Evolutionary conservation across 2,329 filamentous ascomycete species (phyloP).

Genomic region (Coleophoma crateriformis): DNA sequence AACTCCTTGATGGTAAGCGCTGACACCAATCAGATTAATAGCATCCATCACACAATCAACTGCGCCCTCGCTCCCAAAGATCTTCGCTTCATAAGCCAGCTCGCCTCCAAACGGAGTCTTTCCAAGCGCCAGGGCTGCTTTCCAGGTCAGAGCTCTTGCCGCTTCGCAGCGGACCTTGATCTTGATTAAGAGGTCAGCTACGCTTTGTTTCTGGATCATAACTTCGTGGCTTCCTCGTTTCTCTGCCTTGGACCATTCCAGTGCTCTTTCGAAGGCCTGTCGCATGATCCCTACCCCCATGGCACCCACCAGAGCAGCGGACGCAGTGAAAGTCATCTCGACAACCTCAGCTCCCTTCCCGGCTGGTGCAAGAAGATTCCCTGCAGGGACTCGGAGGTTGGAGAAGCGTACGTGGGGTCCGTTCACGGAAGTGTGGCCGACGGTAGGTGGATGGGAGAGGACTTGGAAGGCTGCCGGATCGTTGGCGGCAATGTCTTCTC

Average conservation of each 20-base stretch:
- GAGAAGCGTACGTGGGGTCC: constrained; percentile 44
- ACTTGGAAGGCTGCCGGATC: constrained; percentile 36
- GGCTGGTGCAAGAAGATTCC: constrained; percentile 39
- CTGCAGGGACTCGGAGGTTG: constrained; percentile 38
- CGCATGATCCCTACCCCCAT: constrained; percentile 50
- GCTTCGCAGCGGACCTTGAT: constrained; percentile 48
- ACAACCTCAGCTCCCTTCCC: constrained; percentile 37
- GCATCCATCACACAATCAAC: constrained; percentile 42
- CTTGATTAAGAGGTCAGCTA: constrained; percentile 44
- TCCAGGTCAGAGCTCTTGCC: constrained; percentile 42
- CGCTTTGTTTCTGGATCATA: constrained; percentile 41
- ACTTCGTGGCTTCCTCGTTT: constrained; percentile 35
- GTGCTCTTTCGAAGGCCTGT: constrained; percentile 43
- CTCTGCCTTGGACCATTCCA: constrained; percentile 40
- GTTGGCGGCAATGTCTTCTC: constrained; percentile 40
- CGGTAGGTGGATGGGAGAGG: constrained; percentile 36
- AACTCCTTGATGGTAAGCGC: neutral
- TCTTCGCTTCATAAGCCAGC: constrained; percentile 42
- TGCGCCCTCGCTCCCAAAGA: constrained; percentile 43
- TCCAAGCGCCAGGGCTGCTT: constrained; percentile 36
- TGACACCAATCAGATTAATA: constrained; percentile 45
- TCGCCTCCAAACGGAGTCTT: constrained; percentile 28
- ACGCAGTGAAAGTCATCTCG: constrained; percentile 34
- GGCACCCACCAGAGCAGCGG: constrained; percentile 40
- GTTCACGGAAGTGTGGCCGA: constrained; percentile 41